Base-by-base conservation (phyloP, 192 early-diverging fungal species). In the Coemansia sp. region DNA sequence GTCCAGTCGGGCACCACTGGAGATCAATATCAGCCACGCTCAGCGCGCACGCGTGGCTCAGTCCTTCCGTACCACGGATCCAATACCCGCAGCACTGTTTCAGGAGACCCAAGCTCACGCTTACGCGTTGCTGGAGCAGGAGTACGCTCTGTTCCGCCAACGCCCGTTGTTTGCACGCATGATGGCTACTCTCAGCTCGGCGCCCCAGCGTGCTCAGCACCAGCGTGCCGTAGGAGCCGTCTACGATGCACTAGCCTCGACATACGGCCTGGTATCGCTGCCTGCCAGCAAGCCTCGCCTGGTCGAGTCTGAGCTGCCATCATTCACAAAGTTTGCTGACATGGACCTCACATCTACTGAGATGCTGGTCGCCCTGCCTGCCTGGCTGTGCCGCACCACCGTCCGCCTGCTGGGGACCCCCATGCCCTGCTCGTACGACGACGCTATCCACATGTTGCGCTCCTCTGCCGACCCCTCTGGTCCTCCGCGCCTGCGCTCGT, bases 371-470 rank as follows among this genome's bases (percentile, higher is more conserved):
- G 69, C 78, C 1, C 66, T 80, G 58, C 73, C 78, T 6, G 78
- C 78, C 16, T 80, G 78, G 78, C 78, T 80, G 23, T 75, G 78
- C 53, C 78, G 78, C 51, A 80, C 69, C 9, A 71, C 78, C 34
- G 38, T 75, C 20, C 61, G 73, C 8, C 60, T 80, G 26, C 50
- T 80, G 28, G 77, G 65, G n/a, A 70, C 63, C n/a, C 65, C 66
- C 10, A 39, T 70, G 68, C 72, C 77, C 8, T 37, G 61, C 23
- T 70, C 71, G 40, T 59, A 40, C 60, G 71, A 78, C 39, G 43
- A 36, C 36, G 26, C 53, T 14, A 31, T 40, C 20, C 21, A 36
- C 21, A 9, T 39, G 36, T 21, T 42, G 28, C 14, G 38, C 53
- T n/a, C 38, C 31, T 14, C 38, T 24, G 43, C 43, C 43, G 43